Percentiles rank a stretch among this genome's conserved stretches.
phyloP scores from a whole-genome alignment of 2,329 filamentous ascomycete genomes.

The Furcasterigmium furcatum region DNA sequence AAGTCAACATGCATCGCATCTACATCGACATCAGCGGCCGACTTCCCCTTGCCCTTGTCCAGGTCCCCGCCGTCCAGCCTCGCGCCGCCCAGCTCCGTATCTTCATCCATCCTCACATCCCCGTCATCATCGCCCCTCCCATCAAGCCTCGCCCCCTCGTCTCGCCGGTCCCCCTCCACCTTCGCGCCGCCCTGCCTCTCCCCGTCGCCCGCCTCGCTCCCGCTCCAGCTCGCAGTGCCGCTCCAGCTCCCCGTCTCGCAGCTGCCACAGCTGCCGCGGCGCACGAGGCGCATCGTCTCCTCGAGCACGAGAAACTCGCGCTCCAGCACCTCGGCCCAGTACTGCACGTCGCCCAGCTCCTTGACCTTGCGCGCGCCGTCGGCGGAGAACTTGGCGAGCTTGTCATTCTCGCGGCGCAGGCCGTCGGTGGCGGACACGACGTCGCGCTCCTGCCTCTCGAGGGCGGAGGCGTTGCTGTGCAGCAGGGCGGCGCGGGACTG shows the following conservation, averaged over 20 bases:
- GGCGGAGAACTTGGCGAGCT: conserved; percentile 61
- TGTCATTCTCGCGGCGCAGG: conserved; percentile 61
- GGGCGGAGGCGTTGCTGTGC: conserved; percentile 64
- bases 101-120: conserved; percentile 9
- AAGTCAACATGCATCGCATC: conserved; percentile 17
- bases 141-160: neutral
- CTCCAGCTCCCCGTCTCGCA: conserved; percentile 23
- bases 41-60: conserved; percentile 19
- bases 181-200: neutral
- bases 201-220: conserved; percentile 23
- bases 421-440: conserved; percentile 57
- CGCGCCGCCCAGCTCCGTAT: conserved; percentile 5
- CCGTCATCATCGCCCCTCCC: conserved; percentile 3
- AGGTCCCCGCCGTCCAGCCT: neutral
- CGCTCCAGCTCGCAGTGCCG: conserved; percentile 23
- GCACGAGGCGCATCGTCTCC: conserved; percentile 59
- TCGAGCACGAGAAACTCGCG: conserved; percentile 61
- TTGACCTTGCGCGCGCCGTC: conserved; percentile 64
- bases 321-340: conserved; percentile 83
- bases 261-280: conserved; percentile 20
- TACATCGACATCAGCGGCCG: conserved; percentile 5
- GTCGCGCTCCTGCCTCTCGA: conserved; percentile 65
- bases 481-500: conserved; percentile 65
- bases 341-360: conserved; percentile 79
- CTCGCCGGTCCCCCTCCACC: neutral